A percentile compares a stretch with the other conserved stretches of the same genome.
phyloP scores from a whole-genome alignment of 2,329 filamentous ascomycete genomes.

The Microdochium bolleyi region DNA sequence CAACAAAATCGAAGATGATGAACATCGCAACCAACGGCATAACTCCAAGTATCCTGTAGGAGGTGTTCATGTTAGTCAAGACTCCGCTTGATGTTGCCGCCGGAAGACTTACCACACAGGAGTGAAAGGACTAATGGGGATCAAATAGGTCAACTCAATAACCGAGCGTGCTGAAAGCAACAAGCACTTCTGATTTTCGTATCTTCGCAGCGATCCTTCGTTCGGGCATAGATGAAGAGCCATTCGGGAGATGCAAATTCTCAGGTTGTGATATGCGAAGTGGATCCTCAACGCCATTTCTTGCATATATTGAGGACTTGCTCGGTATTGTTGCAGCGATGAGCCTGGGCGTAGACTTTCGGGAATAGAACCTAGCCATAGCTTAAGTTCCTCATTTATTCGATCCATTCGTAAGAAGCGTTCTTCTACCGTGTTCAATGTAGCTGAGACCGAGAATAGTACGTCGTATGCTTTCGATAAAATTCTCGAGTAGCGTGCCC shows the following conservation, averaged over 20 bases:
- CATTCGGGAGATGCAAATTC: no score
- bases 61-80: neutral
- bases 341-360: neutral
- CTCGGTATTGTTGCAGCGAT: no score
- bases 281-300: no score
- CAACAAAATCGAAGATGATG: constrained; percentile 30
- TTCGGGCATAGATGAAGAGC: no score
- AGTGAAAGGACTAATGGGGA: neutral
- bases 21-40: constrained; percentile 28
- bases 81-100: neutral
- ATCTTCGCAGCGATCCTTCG: no score
- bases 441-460: neutral
- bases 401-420: neutral
- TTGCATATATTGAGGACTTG: no score
- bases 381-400: neutral
- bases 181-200: no score
- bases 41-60: constrained; percentile 20
- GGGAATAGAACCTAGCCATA: neutral
- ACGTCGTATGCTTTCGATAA: neutral
- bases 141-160: neutral
- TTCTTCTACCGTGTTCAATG: neutral
- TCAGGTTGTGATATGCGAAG: no score
- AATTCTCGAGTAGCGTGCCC: neutral
- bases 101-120: neutral
- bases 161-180: neutral